Base-by-base conservation (phyloP, 2,329 filamentous ascomycete species). In the Trichoderma gracile region DNA sequence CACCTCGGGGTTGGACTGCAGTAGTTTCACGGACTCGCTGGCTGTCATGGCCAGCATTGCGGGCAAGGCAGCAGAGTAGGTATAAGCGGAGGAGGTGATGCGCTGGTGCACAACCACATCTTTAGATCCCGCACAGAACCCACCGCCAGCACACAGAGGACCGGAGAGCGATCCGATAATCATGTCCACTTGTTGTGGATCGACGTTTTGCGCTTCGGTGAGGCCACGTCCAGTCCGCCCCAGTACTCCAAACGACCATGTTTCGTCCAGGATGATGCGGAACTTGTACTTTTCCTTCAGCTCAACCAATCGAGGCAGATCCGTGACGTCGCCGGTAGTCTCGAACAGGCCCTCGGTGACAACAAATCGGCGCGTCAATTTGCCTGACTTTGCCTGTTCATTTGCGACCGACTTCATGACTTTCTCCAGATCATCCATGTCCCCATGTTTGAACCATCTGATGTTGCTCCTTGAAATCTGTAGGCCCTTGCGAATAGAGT, bases 271-370 rank as follows among this genome's bases (percentile, higher is more conserved):
- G 69, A 98, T 96, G 64, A 99, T 86, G 71, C 95, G 92, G 81
- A 98, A 99, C 80, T 97, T 99, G 85, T 98, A 97, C 76, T 90
- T 91, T 70, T 93, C 88, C 79, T 97, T 97, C 70, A 99, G 83
- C 75, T 97, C 94, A 68, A 98, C 91, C 71, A 99, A 86, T 74
- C 89, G 93, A 2, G 93, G 94, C 67, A 99, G 79, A 75, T 98
- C 85, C 23, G 89, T 87, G 71, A 89, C 87, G 75, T 97, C 94
- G 58, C 95, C 95, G 23, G 91, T 85, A 63, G 90, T 92, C 79
- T 99, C 96, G 71, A 96, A 99, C 53, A 99, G 76, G 10, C 91
- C 95, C 78, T 99, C 96, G 0, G 94, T 97, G 62, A 99, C 93
- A 69, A 99, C 93, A 74, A 99, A 99, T 50, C 95, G 84, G 71